Evolutionary conservation across 78 protist species (phyloP), one percentile per base, ranked within the genome.

Genomic region (Dictyostelium citrinum): DNA sequence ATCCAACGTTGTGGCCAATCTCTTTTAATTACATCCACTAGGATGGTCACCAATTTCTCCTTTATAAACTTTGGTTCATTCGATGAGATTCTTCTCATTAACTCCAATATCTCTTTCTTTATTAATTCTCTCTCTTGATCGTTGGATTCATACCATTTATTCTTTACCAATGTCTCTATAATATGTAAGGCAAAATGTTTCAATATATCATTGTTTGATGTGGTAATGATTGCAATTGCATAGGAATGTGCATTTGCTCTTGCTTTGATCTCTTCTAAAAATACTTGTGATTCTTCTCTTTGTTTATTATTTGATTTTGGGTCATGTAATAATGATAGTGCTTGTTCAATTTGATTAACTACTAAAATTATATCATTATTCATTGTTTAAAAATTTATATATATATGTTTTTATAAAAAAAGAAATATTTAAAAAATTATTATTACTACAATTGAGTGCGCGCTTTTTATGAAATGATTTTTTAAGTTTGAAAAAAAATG

Each of bases 1-100:
- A 90, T 78, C 96, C 96, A 93, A 33, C 88, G 7, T 76, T 93
- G 96, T 22, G 96, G 96, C 96, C 96, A 93, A 43, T 82, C 90
- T 24, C 96, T 29, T 45, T 93, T 93, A 10, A 83, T 72, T 17
- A 93, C 70, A 16, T 93, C 96, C 1, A 93, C 96, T 10, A 84
- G n/a, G 35, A 93, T 85, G 8, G 90, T 81, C 1, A 83, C 96
- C 39, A 83, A 24, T 49, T 93, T 93, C 68, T 93, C 96, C 61
- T 79, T 93, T 2, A 93, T 88, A 27, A 83, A 93, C 10, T 49
- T 82, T 31, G 82, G 91, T 58, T 93, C 96, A 17, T 64, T 43
- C 35, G 51, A 9, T 16, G 79, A 1, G 11, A 75, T 43, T 41
- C 79, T 39, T 88, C 85, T n/a, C 22, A 88, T 49, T 4, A 88